Conservation (phyloP, 257 asterid species). For the Ilex asprella region DNA sequence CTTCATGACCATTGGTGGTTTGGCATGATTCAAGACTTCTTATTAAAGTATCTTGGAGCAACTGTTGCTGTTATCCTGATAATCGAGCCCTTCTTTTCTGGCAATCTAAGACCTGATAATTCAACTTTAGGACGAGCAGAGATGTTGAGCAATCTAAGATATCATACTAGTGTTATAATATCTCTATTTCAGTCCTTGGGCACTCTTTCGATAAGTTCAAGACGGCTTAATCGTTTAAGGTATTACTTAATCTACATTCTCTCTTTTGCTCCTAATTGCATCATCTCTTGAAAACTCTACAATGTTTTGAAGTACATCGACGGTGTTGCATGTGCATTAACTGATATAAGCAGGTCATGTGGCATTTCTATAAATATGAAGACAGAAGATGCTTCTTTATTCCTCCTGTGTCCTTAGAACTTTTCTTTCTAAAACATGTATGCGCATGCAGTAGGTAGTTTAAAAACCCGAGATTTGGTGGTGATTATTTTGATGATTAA, state of each 20-base stretch:
- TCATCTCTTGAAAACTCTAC: neutral
- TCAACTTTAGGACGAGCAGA: conserved; percentile 99
- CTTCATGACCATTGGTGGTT: conserved; percentile 99
- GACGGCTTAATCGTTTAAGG: conserved; percentile 97
- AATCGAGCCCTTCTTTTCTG: conserved; percentile 96
- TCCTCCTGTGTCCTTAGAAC: too few relatives aligned
- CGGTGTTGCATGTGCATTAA: too few relatives aligned
- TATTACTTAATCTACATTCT: conserved; percentile 23
- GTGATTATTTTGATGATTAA: too few relatives aligned
- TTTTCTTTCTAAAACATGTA: too few relatives aligned
- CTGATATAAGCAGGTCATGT: too few relatives aligned
- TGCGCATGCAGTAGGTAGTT: too few relatives aligned
- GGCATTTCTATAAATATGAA: too few relatives aligned
- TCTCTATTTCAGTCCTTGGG: conserved; percentile 94
- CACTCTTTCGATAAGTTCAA: conserved; percentile 91
- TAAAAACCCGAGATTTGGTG: too few relatives aligned
- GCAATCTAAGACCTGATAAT: conserved; percentile 78
- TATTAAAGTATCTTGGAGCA: conserved; percentile 97
- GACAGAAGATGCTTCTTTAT: too few relatives aligned
- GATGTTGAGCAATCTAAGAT: conserved; percentile 98
- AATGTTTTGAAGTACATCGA: neutral
- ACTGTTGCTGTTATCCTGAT: conserved; percentile 97
- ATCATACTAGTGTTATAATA: conserved; percentile 94
- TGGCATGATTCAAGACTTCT: conserved; percentile 99
- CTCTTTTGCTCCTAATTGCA: neutral